phyloP scores from a whole-genome alignment of 176 grass and related monocot species.

The Ensete ventricosum region DNA sequence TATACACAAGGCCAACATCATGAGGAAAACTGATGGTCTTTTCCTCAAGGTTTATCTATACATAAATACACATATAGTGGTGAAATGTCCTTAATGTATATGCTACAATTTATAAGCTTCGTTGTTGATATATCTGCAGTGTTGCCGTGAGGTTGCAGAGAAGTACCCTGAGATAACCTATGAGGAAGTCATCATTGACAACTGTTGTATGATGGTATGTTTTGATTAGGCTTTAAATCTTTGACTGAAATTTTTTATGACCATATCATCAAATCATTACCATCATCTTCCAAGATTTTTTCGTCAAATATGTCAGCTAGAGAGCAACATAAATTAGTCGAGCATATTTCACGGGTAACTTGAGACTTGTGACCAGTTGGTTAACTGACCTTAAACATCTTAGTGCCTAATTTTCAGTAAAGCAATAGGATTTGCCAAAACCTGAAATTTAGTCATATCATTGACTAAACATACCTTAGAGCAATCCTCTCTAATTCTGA shows the following conservation, averaged over 20 bases:
- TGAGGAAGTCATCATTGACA: conserved; percentile 95
- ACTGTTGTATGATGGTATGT: conserved; percentile 92
- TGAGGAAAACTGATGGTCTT: conserved; percentile 95
- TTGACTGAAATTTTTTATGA: not conserved
- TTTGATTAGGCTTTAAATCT: not conserved
- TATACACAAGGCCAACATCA: conserved; percentile 97
- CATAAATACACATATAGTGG: not conserved
- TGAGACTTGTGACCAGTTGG: not conserved
- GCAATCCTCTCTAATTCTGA: no score
- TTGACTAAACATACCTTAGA: no score
- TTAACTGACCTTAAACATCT: not conserved
- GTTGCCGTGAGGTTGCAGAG: conserved; percentile 89
- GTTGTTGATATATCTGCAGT: conserved; percentile 38
- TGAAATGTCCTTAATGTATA: no score
- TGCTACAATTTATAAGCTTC: not conserved
- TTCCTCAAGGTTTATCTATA: conserved; percentile 72
- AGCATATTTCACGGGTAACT: not conserved
- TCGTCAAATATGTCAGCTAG: not conserved
- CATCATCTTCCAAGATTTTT: not conserved
- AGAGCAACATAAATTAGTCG: no score
- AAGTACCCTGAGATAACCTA: conserved; percentile 89
- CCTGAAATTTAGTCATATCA: no score
- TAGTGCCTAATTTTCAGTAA: no score
- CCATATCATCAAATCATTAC: not conserved
- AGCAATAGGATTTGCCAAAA: no score